Percentiles rank a stretch among this genome's conserved stretches.
phyloP scores from a whole-genome alignment of 2,329 filamentous ascomycete species.

The Phialocephala sp. region DNA sequence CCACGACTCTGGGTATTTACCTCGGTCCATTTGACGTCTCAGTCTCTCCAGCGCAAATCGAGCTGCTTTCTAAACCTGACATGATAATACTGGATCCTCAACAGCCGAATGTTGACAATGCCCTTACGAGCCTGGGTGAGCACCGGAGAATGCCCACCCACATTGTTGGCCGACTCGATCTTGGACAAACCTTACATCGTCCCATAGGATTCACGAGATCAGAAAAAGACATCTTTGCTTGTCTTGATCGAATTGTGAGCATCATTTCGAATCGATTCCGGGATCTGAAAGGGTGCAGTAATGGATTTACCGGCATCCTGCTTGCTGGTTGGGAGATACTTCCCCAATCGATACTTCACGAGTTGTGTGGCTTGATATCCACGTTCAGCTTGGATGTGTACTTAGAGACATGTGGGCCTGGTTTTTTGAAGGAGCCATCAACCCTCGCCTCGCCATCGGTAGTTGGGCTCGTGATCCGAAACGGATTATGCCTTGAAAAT shows the following conservation, averaged over 20 bases:
- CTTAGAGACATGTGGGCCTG: conserved; percentile 48
- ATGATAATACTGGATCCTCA: conserved; percentile 28
- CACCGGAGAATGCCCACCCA: conserved; percentile 29
- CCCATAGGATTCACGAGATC: background rate
- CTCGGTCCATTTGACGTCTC: conserved; percentile 37
- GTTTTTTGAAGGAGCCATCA: conserved; percentile 47
- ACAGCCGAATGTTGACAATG: conserved; percentile 18
- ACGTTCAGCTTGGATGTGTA: conserved; percentile 47
- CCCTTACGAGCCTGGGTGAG: conserved; percentile 28
- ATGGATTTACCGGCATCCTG: conserved; percentile 48
- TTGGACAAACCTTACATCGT: conserved; percentile 13
- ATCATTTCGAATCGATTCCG: conserved; percentile 36
- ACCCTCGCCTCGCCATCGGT: conserved; percentile 45
- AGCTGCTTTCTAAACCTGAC: conserved; percentile 17
- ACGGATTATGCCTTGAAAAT: conserved; percentile 48
- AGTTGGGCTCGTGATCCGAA: conserved; percentile 49
- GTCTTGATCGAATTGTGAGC: conserved; percentile 32
- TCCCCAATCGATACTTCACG: conserved; percentile 36
- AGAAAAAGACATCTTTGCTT: conserved; percentile 13
- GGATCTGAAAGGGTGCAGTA: conserved; percentile 42
- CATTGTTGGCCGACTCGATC: conserved; percentile 44
- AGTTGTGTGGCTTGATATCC: conserved; percentile 42
- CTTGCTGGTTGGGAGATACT: conserved; percentile 49
- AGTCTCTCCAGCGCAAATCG: conserved; percentile 18
- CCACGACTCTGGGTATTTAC: conserved; percentile 39